phyloP scores from a whole-genome alignment of 495 filamentous ascomycete genomes.

The Penicillium waksmanii region DNA sequence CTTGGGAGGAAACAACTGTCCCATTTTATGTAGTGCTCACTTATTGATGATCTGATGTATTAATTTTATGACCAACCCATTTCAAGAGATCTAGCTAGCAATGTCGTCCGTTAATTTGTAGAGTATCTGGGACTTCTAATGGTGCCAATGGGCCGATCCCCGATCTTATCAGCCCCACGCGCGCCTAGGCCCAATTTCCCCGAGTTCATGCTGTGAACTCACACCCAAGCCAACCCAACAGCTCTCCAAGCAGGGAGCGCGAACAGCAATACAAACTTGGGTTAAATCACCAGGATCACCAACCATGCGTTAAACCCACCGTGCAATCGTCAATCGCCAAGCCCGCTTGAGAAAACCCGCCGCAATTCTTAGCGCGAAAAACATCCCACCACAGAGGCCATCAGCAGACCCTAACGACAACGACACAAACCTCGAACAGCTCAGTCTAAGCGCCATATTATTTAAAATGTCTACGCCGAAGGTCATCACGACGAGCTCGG shows the following conservation, averaged over 20 bases:
- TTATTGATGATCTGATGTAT: not conserved
- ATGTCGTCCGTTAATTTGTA: not conserved
- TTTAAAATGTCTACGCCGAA: slow-evolving; percentile 1
- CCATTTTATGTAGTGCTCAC: not conserved
- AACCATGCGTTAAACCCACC: no score
- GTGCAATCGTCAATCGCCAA: no score
- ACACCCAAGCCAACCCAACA: not conserved
- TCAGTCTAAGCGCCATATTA: not conserved
- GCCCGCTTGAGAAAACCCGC: no score
- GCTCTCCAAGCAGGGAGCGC: not conserved
- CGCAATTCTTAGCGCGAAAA: not conserved
- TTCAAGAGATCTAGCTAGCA: not conserved
- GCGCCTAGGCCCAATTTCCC: slow-evolving; percentile 6
- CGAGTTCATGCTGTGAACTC: slow-evolving; percentile 3
- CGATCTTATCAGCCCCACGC: slow-evolving; percentile 21
- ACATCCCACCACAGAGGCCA: not conserved
- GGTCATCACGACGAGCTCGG: not conserved
- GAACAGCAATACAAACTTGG: no score
- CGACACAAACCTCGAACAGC: not conserved
- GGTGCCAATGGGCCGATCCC: not conserved
- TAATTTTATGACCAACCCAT: not conserved
- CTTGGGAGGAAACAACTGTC: not conserved
- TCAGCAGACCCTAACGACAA: not conserved
- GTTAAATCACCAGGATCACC: no score
- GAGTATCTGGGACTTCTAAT: not conserved